Percentiles rank a stretch among this genome's conserved stretches.
These are phyloP conservation scores for Effrenium voratum DNA, from an alignment of 73 alveolate genomes.

Conservation along the genomic window DNA sequence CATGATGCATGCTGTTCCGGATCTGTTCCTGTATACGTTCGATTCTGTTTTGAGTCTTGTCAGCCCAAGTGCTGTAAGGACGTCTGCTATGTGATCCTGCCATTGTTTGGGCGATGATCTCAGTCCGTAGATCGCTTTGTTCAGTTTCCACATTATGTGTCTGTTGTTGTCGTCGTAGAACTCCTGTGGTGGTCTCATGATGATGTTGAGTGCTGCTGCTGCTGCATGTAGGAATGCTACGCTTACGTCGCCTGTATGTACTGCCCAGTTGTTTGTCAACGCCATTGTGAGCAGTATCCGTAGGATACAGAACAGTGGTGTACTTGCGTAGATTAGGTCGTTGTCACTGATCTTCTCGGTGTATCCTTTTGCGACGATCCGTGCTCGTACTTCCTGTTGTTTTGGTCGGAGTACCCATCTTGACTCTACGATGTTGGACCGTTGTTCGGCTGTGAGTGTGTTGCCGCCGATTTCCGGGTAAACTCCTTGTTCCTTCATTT, in stretches of 20 bases:
- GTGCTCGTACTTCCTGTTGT: neutral
- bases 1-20: neutral
- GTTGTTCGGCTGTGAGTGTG: neutral
- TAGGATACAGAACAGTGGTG: neutral
- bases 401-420: constrained; percentile 2
- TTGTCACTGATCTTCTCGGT: neutral
- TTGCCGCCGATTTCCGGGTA: too few species aligned
- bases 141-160: neutral
- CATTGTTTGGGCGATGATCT: neutral
- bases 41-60: neutral
- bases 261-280: neutral
- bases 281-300: neutral
- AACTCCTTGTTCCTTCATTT: constrained; percentile 24
- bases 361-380: constrained; percentile 29
- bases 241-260: neutral
- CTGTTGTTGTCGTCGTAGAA: neutral
- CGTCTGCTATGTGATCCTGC: neutral
- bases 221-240: constrained; percentile 7
- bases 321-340: constrained; percentile 1
- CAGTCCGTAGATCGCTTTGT: neutral
- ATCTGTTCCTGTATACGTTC: neutral
- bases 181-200: constrained; percentile 11
- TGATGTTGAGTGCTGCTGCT: neutral
- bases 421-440: neutral
- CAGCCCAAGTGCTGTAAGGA: neutral